Percentiles rank a stretch among this genome's conserved stretches.
Conservation (phyloP, 805 yeast species). For the Lachancea sp. region DNA sequence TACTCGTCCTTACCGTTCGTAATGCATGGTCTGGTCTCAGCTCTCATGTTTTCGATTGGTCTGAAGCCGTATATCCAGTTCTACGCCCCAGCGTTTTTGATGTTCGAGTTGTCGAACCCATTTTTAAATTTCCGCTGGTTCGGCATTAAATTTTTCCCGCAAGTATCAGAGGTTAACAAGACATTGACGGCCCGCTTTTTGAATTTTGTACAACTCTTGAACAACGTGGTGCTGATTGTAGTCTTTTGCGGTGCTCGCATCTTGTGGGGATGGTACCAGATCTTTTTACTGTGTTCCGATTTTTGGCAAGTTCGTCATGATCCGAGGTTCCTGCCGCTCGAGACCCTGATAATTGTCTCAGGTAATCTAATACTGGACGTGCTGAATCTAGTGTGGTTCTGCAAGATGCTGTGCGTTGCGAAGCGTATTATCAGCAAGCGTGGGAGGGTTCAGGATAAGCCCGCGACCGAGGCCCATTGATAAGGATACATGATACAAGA, state of each 20-base stretch:
- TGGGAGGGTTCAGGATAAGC: conserved; percentile 12
- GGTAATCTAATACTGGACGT: conserved; percentile 53
- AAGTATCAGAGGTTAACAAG: conserved; percentile 12
- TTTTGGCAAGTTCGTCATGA: conserved; percentile 37
- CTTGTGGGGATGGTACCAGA: conserved; percentile 76
- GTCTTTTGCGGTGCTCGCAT: conserved; percentile 70
- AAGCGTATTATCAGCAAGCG: conserved; percentile 32
- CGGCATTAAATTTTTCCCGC: conserved; percentile 35
- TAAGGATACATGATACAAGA: too few relatives aligned
- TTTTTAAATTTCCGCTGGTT: conserved; percentile 88
- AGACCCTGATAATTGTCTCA: conserved; percentile 31
- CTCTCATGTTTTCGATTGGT: conserved; percentile 60
- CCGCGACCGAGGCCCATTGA: conserved; percentile 8
- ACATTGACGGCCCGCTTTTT: conserved; percentile 34
- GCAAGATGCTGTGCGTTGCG: conserved; percentile 67
- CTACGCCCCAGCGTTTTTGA: conserved; percentile 67
- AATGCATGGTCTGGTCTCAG: conserved; percentile 68
- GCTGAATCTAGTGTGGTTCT: conserved; percentile 74
- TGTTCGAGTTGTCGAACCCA: conserved; percentile 84
- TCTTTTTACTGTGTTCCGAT: conserved; percentile 42
- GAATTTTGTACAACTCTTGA: conserved; percentile 46
- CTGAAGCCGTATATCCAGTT: conserved; percentile 69
- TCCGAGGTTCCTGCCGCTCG: conserved; percentile 42
- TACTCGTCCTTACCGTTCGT: conserved; percentile 59
- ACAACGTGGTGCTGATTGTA: conserved; percentile 44